Conservation (phyloP, 805 yeast species). For the Suhomyces xylopsoci region DNA sequence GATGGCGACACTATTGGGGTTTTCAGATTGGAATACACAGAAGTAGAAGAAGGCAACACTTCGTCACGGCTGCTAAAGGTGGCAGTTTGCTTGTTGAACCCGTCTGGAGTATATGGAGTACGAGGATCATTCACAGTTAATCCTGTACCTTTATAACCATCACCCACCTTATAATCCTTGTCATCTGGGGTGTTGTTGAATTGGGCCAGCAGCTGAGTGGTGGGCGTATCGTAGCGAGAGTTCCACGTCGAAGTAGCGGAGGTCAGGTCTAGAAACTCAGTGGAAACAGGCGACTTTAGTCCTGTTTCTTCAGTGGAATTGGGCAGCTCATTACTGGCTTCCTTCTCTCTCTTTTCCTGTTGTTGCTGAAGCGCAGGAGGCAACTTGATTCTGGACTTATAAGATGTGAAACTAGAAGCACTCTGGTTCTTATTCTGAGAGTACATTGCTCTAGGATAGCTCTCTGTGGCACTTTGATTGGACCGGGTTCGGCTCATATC, state of each 20-base stretch:
- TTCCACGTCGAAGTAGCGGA: slow-evolving; percentile 3
- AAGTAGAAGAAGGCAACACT: not conserved
- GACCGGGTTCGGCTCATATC: slow-evolving; percentile 4
- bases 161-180: not conserved
- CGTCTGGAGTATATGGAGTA: slow-evolving; percentile 22
- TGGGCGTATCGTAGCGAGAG: slow-evolving; percentile 6
- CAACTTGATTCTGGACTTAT: slow-evolving; percentile 31
- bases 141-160: not conserved
- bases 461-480: slow-evolving; percentile 5
- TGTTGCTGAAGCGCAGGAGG: slow-evolving; percentile 27
- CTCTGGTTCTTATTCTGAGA: slow-evolving; percentile 15
- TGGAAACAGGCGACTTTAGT: slow-evolving; percentile 5
- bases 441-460: slow-evolving; percentile 1
- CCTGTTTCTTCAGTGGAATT: not conserved
- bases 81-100: slow-evolving; percentile 7
- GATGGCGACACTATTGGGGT: slow-evolving; percentile 11
- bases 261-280: slow-evolving; percentile 1
- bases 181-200: not conserved
- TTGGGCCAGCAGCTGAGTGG: slow-evolving; percentile 6
- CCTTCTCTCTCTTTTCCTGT: slow-evolving; percentile 4
- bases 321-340: not conserved
- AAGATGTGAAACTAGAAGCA: slow-evolving; percentile 23
- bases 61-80: not conserved
- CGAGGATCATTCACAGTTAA: not conserved
- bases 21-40: not conserved